phyloP scores from a whole-genome alignment of 2,329 filamentous ascomycete species.

The Clarireedia sp. region DNA sequence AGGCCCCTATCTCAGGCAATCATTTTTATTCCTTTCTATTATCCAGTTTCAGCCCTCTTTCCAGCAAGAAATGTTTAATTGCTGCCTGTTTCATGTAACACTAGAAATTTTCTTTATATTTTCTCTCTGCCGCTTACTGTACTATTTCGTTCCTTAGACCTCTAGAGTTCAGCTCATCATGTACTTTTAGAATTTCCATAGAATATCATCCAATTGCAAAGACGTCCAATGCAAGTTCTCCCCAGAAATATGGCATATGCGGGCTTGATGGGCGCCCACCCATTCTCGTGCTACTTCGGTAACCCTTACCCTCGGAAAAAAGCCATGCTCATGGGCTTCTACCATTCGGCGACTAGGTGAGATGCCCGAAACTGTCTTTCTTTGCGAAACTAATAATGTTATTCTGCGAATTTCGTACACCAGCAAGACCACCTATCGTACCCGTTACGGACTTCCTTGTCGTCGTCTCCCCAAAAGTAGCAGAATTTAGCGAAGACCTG shows the following conservation, averaged over 20 bases:
- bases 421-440: too few species aligned
- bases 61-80: neutral
- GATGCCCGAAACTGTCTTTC: neutral
- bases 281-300: neutral
- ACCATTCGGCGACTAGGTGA: neutral
- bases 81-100: slow-evolving; percentile 6
- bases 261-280: neutral
- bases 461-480: too few species aligned
- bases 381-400: neutral
- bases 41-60: neutral
- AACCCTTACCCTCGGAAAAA: neutral
- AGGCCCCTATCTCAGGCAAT: neutral
- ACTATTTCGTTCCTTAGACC: neutral
- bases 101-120: neutral
- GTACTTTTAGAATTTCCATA: slow-evolving; percentile 1
- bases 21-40: neutral
- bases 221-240: neutral
- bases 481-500: too few species aligned
- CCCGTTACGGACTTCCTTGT: too few species aligned
- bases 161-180: slow-evolving; percentile 1
- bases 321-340: neutral
- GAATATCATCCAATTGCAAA: slow-evolving; percentile 1
- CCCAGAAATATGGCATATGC: neutral
- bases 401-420: neutral
- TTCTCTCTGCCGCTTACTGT: slow-evolving; percentile 1